These are phyloP conservation scores for Nelumbo lutea DNA, from an alignment of 164 flowering plant species.

Conservation along the genomic window DNA sequence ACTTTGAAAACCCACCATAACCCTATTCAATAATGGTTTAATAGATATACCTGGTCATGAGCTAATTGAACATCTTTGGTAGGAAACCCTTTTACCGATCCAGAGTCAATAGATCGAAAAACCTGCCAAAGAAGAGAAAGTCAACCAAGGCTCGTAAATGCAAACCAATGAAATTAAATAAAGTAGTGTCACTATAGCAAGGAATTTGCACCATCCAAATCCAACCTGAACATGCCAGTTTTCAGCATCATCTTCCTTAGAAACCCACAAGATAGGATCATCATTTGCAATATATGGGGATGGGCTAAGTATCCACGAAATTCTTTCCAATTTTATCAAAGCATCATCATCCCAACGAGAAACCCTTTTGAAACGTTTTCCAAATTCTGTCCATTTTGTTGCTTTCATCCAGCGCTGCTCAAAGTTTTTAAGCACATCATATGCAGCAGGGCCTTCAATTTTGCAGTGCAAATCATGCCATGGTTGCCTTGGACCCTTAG, in stretches of 20 bases:
- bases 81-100: constrained; percentile 73
- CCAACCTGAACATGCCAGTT: constrained; percentile 85
- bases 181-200: background rate
- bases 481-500: constrained; percentile 80
- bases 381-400: constrained; percentile 62
- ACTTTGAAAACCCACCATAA: no score
- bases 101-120: constrained; percentile 86
- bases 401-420: constrained; percentile 84
- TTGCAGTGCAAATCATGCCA: constrained; percentile 87
- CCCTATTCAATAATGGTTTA: background rate
- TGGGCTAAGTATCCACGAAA: constrained; percentile 88
- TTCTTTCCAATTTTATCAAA: constrained; percentile 62
- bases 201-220: background rate
- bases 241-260: constrained; percentile 55
- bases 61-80: constrained; percentile 24
- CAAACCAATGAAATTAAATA: constrained; percentile 8
- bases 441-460: constrained; percentile 86
- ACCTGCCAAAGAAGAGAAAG: constrained; percentile 39
- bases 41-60: constrained; percentile 36
- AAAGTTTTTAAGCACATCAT: constrained; percentile 77
- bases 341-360: constrained; percentile 71
- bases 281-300: constrained; percentile 18
- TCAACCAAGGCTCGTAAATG: constrained; percentile 1
- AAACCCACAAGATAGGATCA: constrained; percentile 42
- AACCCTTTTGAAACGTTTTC: constrained; percentile 31